Conservation (phyloP, 2,329 filamentous ascomycete genomes). For the Curvularia verruculosa region DNA sequence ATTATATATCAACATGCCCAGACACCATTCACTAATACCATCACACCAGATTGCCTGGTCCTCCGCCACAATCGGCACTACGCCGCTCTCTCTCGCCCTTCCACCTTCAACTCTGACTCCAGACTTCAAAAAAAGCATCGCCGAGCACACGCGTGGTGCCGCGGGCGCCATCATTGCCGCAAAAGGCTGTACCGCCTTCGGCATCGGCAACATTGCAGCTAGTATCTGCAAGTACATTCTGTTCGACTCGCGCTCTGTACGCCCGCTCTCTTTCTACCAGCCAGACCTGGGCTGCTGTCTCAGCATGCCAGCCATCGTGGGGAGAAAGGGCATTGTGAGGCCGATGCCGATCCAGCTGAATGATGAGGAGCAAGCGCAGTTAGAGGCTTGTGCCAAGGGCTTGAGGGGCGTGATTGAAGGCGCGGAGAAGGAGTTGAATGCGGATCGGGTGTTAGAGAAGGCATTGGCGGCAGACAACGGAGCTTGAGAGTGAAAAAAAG, state of each 20-base stretch:
- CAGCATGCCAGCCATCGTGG: slow-evolving; percentile 58
- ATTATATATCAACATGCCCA: background rate
- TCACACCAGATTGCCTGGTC: slow-evolving; percentile 55
- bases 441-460: slow-evolving; percentile 34
- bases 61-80: slow-evolving; percentile 51
- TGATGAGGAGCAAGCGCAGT: slow-evolving; percentile 40
- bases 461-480: slow-evolving; percentile 34
- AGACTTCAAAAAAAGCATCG: slow-evolving; percentile 47
- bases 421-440: slow-evolving; percentile 45
- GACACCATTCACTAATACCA: background rate
- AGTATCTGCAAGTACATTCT: slow-evolving; percentile 60
- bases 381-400: slow-evolving; percentile 46
- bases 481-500: background rate
- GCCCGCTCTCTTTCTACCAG: slow-evolving; percentile 58
- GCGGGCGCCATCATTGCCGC: slow-evolving; percentile 56
- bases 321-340: slow-evolving; percentile 55
- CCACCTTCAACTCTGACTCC: slow-evolving; percentile 31
- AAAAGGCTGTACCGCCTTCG: slow-evolving; percentile 60
- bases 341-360: slow-evolving; percentile 46
- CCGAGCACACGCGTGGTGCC: slow-evolving; percentile 54
- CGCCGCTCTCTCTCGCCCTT: slow-evolving; percentile 48
- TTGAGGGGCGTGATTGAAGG: slow-evolving; percentile 47
- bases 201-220: slow-evolving; percentile 57
- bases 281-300: slow-evolving; percentile 57
- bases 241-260: slow-evolving; percentile 55